Conservation (phyloP, 495 filamentous ascomycete genomes). For the Hypoxylon cercidicola region DNA sequence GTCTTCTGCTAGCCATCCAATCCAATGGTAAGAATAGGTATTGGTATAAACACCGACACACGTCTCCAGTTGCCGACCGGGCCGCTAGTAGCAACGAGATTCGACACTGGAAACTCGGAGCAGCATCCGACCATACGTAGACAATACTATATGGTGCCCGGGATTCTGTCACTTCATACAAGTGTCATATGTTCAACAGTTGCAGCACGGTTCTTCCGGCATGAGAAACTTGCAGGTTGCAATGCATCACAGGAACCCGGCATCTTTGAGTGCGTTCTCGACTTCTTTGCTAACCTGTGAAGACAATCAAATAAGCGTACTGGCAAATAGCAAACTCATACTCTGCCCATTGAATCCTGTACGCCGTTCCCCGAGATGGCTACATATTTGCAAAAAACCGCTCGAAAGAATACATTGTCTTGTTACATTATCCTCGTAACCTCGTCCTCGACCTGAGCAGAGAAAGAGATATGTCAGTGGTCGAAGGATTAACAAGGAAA, state of each 20-base stretch:
- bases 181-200: slow-evolving; percentile 27
- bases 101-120: background rate
- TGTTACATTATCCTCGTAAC: slow-evolving; percentile 94
- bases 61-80: slow-evolving; percentile 12
- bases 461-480: slow-evolving; percentile 65
- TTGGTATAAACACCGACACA: slow-evolving; percentile 12
- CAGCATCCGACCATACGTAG: slow-evolving; percentile 6
- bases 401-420: slow-evolving; percentile 42
- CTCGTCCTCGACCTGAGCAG: slow-evolving; percentile 89
- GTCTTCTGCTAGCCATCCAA: background rate
- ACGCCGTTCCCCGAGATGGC: slow-evolving; percentile 30
- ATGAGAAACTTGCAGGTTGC: slow-evolving; percentile 11
- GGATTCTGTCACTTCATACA: slow-evolving; percentile 28
- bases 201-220: slow-evolving; percentile 15
- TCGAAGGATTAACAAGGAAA: slow-evolving; percentile 44
- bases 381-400: slow-evolving; percentile 22
- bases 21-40: background rate
- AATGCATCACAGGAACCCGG: slow-evolving; percentile 51
- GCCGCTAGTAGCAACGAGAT: background rate
- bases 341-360: slow-evolving; percentile 32
- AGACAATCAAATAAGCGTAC: slow-evolving; percentile 44
- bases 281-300: slow-evolving; percentile 51
- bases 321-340: slow-evolving; percentile 37
- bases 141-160: slow-evolving; percentile 3
- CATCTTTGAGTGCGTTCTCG: slow-evolving; percentile 49